Conservation (phyloP, 2,329 filamentous ascomycete genomes). For the Pseudocercospora cruenta region DNA sequence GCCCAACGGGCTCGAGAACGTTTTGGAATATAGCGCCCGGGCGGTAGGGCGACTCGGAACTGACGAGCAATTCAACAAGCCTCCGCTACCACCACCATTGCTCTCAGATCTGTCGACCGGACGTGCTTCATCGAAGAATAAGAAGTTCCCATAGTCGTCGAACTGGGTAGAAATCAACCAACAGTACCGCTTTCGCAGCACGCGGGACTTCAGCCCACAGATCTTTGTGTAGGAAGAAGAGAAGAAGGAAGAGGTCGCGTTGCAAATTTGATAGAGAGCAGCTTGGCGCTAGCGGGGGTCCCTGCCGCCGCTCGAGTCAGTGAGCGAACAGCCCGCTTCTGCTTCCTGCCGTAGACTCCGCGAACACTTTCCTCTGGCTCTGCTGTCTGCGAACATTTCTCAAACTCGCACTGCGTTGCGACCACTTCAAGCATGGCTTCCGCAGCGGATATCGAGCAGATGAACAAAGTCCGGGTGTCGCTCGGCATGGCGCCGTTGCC, state of each 20-base stretch:
- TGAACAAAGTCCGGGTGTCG: conserved; percentile 85
- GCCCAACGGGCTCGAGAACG: conserved; percentile 88
- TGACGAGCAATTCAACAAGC: conserved; percentile 63
- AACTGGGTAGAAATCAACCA: conserved; percentile 83
- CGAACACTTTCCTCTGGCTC: background rate
- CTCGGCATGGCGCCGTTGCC: conserved; percentile 89
- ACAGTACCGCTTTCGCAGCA: conserved; percentile 48
- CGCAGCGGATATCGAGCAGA: conserved; percentile 80
- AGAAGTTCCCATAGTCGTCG: conserved; percentile 81
- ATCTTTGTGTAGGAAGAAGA: conserved; percentile 63
- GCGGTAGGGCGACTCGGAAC: conserved; percentile 59
- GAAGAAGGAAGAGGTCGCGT: conserved; percentile 35
- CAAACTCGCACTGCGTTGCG: background rate
- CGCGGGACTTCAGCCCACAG: conserved; percentile 61
- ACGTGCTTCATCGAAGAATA: conserved; percentile 72
- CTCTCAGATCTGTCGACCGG: conserved; percentile 96
- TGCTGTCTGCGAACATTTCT: background rate
- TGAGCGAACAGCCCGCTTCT: background rate
- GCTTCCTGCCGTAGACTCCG: background rate
- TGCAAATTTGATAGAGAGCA: conserved; percentile 13
- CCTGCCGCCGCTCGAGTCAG: background rate
- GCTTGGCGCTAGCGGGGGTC: conserved; percentile 11
- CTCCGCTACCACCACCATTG: conserved; percentile 50
- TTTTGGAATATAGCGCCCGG: conserved; percentile 84
- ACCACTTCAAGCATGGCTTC: conserved; percentile 31